Evolutionary conservation across 805 yeast genomes (phyloP).

Genomic region (Candida silvicultrix): DNA sequence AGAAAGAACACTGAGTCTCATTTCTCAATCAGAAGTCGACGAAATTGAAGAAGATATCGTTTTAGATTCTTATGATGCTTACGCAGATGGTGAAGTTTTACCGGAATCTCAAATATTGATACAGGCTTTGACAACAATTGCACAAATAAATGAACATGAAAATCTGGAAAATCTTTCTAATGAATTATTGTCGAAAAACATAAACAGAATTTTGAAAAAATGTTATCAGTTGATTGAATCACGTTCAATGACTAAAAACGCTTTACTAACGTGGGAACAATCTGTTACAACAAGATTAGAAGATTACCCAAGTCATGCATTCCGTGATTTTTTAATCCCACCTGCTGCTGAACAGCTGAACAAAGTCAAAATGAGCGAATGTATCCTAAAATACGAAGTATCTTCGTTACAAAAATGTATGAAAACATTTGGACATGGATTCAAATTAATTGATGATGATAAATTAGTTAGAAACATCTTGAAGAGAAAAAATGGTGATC

Average conservation of each 20-base stretch:
- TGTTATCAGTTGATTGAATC: conserved; percentile 51
- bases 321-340: conserved; percentile 19
- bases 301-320: conserved; percentile 42
- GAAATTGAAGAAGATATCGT: conserved; percentile 36
- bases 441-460: conserved; percentile 47
- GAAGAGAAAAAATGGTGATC: conserved; percentile 38
- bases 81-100: conserved; percentile 45
- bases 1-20: conserved; percentile 27
- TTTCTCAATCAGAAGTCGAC: conserved; percentile 24
- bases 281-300: conserved; percentile 23
- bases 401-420: conserved; percentile 38
- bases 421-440: conserved; percentile 22
- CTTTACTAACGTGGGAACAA: conserved; percentile 22
- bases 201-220: conserved; percentile 50
- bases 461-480: conserved; percentile 52
- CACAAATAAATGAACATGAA: conserved; percentile 17
- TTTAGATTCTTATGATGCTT: conserved; percentile 59
- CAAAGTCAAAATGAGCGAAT: conserved; percentile 39
- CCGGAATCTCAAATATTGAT: conserved; percentile 53
- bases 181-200: conserved; percentile 19
- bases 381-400: conserved; percentile 53
- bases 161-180: conserved; percentile 12
- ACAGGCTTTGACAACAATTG: conserved; percentile 41
- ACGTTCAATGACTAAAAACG: conserved; percentile 36
- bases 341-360: conserved; percentile 9